Evolutionary conservation across 2,329 filamentous ascomycete genomes (phyloP).

Genomic region (Fusarium nygamai): DNA sequence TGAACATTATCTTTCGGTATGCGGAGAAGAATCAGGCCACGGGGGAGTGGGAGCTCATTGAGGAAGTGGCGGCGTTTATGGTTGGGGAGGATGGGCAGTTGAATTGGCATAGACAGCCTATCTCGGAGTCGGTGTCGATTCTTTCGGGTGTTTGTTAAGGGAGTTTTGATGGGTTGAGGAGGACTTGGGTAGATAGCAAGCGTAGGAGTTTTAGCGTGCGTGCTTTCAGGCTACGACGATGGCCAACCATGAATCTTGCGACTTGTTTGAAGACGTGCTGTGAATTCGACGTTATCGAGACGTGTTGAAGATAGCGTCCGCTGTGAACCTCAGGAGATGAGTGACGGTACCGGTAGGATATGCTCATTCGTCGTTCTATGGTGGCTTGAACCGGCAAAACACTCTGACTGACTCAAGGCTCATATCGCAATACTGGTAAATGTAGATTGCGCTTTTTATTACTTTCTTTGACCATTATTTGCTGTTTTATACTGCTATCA

Average conservation of each 20-base stretch:
- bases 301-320: not conserved
- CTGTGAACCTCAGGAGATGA: not conserved
- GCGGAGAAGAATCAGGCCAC: constrained; percentile 45
- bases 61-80: constrained; percentile 49
- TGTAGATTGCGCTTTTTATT: rapidly evolving
- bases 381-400: rapidly evolving
- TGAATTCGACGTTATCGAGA: not conserved
- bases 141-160: constrained; percentile 37
- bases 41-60: constrained; percentile 51
- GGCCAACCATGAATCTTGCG: not conserved
- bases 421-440: rapidly evolving
- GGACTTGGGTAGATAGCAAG: not conserved
- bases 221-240: constrained; percentile 15
- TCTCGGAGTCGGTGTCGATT: constrained; percentile 47
- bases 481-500: not conserved
- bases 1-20: constrained; percentile 51
- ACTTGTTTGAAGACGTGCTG: not conserved
- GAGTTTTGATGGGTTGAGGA: not conserved
- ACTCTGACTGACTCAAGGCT: rapidly evolving
- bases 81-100: constrained; percentile 46
- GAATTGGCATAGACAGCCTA: constrained; percentile 49
- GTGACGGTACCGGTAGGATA: not conserved
- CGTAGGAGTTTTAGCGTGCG: constrained; percentile 23
- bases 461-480: too few species aligned
- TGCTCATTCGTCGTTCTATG: rapidly evolving